Evolutionary conservation across 2,329 filamentous ascomycete species (phyloP).

Genomic region (Raffaelea ambrosiae): DNA sequence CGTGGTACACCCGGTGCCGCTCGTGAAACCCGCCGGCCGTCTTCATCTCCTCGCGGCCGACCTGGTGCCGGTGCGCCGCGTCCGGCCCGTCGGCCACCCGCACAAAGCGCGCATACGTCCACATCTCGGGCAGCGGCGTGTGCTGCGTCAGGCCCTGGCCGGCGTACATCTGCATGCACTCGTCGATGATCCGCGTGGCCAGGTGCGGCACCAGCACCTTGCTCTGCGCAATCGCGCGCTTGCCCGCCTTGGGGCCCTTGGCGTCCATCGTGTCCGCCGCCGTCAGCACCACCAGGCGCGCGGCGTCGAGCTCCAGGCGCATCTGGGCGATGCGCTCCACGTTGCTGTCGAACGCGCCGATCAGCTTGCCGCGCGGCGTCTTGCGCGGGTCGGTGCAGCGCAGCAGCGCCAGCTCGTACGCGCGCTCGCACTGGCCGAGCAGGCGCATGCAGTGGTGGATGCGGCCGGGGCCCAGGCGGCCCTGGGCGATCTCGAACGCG

Average conservation of each 20-base stretch:
- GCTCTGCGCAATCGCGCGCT: slow-evolving; percentile 93
- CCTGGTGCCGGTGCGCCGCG: slow-evolving; percentile 81
- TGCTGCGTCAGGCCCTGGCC: slow-evolving; percentile 89
- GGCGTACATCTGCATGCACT: slow-evolving; percentile 85
- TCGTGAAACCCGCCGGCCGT: slow-evolving; percentile 51
- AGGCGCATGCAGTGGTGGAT: slow-evolving; percentile 97
- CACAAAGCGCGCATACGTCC: slow-evolving; percentile 74
- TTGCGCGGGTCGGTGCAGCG: slow-evolving; percentile 87
- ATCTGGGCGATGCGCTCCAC: slow-evolving; percentile 90
- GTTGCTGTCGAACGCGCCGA: slow-evolving; percentile 86
- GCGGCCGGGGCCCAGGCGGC: slow-evolving; percentile 85
- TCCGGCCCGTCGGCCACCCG: slow-evolving; percentile 87
- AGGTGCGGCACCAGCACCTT: slow-evolving; percentile 85
- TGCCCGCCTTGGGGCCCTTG: slow-evolving; percentile 74
- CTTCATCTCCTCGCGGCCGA: slow-evolving; percentile 74
- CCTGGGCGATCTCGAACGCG: slow-evolving; percentile 97
- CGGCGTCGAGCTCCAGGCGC: slow-evolving; percentile 86
- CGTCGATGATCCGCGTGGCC: slow-evolving; percentile 80
- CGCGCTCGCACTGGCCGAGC: slow-evolving; percentile 83
- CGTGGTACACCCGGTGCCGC: slow-evolving; percentile 54
- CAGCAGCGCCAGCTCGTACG: slow-evolving; percentile 88
- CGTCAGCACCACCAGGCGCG: slow-evolving; percentile 82
- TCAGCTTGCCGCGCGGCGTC: slow-evolving; percentile 80
- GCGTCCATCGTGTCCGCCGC: slow-evolving; percentile 92
- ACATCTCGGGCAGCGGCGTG: slow-evolving; percentile 87